Evolutionary conservation across 805 yeast genomes (phyloP), one percentile per base, ranked within the genome.

Genomic region (Saccharomycopsis vini): DNA sequence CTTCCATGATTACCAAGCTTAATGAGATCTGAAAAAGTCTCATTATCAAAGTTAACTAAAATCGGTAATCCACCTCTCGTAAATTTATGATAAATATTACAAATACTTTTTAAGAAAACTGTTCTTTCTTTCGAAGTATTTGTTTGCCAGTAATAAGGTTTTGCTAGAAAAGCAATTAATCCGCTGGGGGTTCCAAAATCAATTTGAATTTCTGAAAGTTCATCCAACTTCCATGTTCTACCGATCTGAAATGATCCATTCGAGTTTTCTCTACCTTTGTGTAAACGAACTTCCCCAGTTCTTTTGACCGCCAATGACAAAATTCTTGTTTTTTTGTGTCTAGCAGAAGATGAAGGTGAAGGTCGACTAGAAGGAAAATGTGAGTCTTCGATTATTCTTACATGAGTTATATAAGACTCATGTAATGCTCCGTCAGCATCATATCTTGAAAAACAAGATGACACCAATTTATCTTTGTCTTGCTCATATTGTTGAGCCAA

Each of bases 141-240:
- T 1, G 85, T 77, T 50, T 72, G 79, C 97, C 97, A 89, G 62
- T 79, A 89, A 60, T 89, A 90, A 37, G 71, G 76, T 56, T 88
- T 89, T 33, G 82, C 82, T 57, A 90, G 68, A 15, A 66, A 66
- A 42, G 83, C 65, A 0, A 71, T 49, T 45, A 84, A 67, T 2
- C 89, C 87, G 40, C 74, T 71, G 2, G 68, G 71, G 10, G 71
- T 71, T 22, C 63, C 71, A 26, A 49, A 43, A 47, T 79, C 85
- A 44, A 73, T 68, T 26, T 78, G 77, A 2, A 89, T 60, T 35
- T 62, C 60, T 3, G 68, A 59, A 50, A 90, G 64, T 53, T 85
- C 94, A 47, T 75, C 83, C 54, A 90, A 64, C 50, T 77, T 79
- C 97, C 97, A 89, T 2, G 95, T 82, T 55, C 96, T 73, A 26